Base-by-base conservation (phyloP, 257 asterid genomes). In the Anisodus acutangulus region DNA sequence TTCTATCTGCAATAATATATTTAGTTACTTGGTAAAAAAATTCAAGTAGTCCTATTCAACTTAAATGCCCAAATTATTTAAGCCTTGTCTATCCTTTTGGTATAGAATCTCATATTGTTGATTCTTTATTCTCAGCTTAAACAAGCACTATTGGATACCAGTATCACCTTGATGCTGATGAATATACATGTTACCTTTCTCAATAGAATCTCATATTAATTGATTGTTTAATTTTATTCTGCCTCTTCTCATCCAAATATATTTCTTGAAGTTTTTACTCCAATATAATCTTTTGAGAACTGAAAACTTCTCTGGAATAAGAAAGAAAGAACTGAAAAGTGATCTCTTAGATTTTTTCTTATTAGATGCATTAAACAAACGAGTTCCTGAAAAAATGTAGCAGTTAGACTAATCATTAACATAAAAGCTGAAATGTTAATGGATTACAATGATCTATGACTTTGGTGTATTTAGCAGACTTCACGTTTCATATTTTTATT, bases 261-360 rank as follows among this genome's bases (percentile, higher is more conserved):
- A 26, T 10, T 51, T 62, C 62, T 76, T 16, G 1, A 74, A 0
- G 19, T 74, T 49, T 22, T 74, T 57, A 10, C 19, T 74, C 41
- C 80, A 35, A 22, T 26, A 47, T 70, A 41, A 43, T 70, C 78
- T 53, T 68, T 15, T 9, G 79, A 71, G 79, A 54, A 17, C 68
- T 62, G 68, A 62, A 0, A 19, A 62, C 2, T 62, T 19, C 2
- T 22, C 12, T 62, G 68, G 12, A 62, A 12, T 4, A 62, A n/a
- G 37, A 62, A 62, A 62, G 39, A 19, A 0, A 62, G 68, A 62
- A 62, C 4, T 19, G 12, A 8, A 62, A 62, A 19, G 9, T 19
- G 39, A 62, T 62, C 69, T 62, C 39, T 62, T 62, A 62, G 68
- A 62, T 1, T 19, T 62, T 9, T 62, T 19, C 26, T 17, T 59